Evolutionary conservation across 768 basidiomycete genomes (phyloP).

Genomic region (Pulveroboletus sp.): DNA sequence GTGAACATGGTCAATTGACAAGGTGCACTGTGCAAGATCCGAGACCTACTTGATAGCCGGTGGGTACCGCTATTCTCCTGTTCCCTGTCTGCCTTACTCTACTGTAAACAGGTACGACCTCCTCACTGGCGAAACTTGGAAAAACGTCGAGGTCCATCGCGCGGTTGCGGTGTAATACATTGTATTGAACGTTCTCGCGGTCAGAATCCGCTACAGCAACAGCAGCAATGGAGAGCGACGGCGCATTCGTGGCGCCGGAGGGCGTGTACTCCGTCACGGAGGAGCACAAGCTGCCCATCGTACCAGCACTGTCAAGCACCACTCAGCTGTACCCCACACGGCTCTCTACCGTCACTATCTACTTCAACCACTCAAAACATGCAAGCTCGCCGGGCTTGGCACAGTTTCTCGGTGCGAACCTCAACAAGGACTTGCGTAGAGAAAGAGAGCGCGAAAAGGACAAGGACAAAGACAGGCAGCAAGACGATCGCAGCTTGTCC

Average conservation of each 20-base stretch:
- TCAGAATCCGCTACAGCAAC: constrained; percentile 5
- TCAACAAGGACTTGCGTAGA: constrained; percentile 52
- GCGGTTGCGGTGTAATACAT: not conserved
- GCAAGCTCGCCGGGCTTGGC: constrained; percentile 58
- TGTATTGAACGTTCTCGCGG: constrained; percentile 14
- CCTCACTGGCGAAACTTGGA: not conserved
- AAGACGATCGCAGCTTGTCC: constrained; percentile 69
- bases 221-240: constrained; percentile 67
- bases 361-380: constrained; percentile 53
- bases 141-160: not conserved
- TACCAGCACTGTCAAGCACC: constrained; percentile 36
- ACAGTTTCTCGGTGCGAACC: constrained; percentile 59
- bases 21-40: constrained; percentile 25
- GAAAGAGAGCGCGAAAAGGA: constrained; percentile 34
- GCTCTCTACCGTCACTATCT: constrained; percentile 57
- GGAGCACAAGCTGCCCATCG: constrained; percentile 65
- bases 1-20: constrained; percentile 21
- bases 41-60: constrained; percentile 12
- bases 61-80: not conserved
- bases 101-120: not conserved
- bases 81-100: too few species aligned
- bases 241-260: constrained; percentile 83
- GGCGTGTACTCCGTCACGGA: constrained; percentile 87
- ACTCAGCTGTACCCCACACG: constrained; percentile 51
- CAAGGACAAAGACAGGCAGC: constrained; percentile 37